These are phyloP conservation scores for Pseudopyricularia javanii DNA, from an alignment of 2,329 filamentous ascomycete genomes.

Conservation along the genomic window DNA sequence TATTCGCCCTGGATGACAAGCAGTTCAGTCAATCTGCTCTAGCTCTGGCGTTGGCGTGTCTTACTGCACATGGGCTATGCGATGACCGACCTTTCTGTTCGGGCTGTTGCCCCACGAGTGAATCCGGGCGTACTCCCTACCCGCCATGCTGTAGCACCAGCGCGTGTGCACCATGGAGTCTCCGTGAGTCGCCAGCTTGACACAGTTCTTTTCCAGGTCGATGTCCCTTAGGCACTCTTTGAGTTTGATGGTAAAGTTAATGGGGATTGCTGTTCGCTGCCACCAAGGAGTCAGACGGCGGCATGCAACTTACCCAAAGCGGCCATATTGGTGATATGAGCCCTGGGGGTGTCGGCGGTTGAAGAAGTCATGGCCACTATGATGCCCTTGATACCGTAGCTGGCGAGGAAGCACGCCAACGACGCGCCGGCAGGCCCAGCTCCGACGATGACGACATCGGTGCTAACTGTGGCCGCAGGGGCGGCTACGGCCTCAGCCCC, in stretches of 20 bases:
- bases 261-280: neutral
- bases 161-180: constrained; percentile 34
- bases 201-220: constrained; percentile 28
- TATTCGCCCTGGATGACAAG: constrained; percentile 25
- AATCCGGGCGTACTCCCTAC: constrained; percentile 35
- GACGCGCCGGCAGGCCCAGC: constrained; percentile 41
- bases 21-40: neutral
- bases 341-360: constrained; percentile 43
- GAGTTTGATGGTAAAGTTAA: neutral
- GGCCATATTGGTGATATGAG: constrained; percentile 49
- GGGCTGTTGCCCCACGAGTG: constrained; percentile 40
- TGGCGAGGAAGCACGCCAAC: constrained; percentile 38
- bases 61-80: neutral
- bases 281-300: neutral
- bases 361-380: constrained; percentile 35
- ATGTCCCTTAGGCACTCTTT: constrained; percentile 40
- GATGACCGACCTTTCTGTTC: constrained; percentile 24
- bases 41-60: neutral
- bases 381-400: constrained; percentile 37
- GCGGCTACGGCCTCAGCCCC: neutral
- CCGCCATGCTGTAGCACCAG: constrained; percentile 40
- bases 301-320: constrained; percentile 24
- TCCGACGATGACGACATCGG: constrained; percentile 35
- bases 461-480: constrained; percentile 14
- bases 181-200: constrained; percentile 21